Evolutionary conservation across 148 eudicot genomes (phyloP).

Genomic region (Silene latifolia): DNA sequence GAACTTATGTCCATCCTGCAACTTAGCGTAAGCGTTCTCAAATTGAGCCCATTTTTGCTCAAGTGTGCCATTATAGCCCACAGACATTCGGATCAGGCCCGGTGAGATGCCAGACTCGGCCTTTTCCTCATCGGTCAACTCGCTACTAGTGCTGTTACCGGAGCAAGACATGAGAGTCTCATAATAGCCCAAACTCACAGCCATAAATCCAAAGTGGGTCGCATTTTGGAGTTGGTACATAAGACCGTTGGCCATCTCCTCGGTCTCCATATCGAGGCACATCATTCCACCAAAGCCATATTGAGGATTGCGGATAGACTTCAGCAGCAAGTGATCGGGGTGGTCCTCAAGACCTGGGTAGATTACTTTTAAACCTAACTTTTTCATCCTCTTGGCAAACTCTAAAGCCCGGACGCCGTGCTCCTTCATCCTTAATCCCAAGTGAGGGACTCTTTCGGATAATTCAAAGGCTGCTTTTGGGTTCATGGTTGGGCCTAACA

Average conservation of each 20-base stretch:
- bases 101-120: slow-evolving; percentile 72
- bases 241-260: slow-evolving; percentile 61
- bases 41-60: slow-evolving; percentile 90
- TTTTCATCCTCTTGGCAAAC: slow-evolving; percentile 22
- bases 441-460: slow-evolving; percentile 69
- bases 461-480: slow-evolving; percentile 89
- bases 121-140: slow-evolving; percentile 18
- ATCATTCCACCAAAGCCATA: slow-evolving; percentile 79
- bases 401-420: slow-evolving; percentile 66
- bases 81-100: slow-evolving; percentile 81
- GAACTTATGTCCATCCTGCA: slow-evolving; percentile 33
- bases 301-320: slow-evolving; percentile 51
- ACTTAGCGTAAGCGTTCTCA: slow-evolving; percentile 54
- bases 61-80: slow-evolving; percentile 76
- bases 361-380: too few relatives aligned
- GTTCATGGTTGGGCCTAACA: slow-evolving; percentile 62
- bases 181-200: slow-evolving; percentile 65
- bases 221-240: slow-evolving; percentile 71
- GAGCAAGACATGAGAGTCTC: too few relatives aligned
- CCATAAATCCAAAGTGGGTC: slow-evolving; percentile 84
- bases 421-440: slow-evolving; percentile 42
- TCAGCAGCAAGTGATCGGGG: slow-evolving; percentile 61
- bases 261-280: slow-evolving; percentile 28
- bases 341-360: slow-evolving; percentile 38
- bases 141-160: too few relatives aligned